phyloP scores from a whole-genome alignment of 331 rosid genomes.

The Malus hybrid region DNA sequence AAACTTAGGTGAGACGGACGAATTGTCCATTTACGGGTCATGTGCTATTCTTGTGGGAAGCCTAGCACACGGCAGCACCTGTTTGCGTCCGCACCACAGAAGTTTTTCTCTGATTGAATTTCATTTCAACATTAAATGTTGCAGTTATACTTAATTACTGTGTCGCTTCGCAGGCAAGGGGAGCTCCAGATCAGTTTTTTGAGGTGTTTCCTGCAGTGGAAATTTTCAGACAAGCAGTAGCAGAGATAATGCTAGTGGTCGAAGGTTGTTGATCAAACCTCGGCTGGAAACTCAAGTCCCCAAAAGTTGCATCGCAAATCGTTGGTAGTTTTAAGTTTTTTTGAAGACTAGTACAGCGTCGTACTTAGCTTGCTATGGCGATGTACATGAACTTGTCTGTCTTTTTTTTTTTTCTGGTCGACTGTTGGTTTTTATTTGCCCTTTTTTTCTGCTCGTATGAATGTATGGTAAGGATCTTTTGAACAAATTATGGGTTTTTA shows the following conservation, averaged over 20 bases:
- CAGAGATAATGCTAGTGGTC: constrained; percentile 37
- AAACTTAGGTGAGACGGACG: no score
- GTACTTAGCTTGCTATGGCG: background rate
- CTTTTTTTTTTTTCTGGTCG: background rate
- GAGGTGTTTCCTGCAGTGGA: constrained; percentile 26
- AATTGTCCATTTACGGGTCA: no score
- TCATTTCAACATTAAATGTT: background rate
- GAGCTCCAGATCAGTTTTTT: constrained; percentile 19
- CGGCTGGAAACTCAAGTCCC: background rate
- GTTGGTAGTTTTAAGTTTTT: background rate
- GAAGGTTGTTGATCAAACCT: background rate
- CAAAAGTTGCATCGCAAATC: background rate
- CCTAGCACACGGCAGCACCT: no score
- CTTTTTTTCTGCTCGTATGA: background rate
- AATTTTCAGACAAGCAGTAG: constrained; percentile 45
- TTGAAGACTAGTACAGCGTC: no score
- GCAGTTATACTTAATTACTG: background rate
- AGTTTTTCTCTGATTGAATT: no score
- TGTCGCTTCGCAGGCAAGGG: constrained; percentile 22
- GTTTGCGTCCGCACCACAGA: no score
- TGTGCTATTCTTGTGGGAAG: no score
- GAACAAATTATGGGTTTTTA: background rate
- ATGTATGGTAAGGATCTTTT: background rate
- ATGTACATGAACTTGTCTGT: background rate
- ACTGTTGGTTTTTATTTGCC: background rate